Evolutionary conservation across 2,329 filamentous ascomycete genomes (phyloP), one percentile per base, ranked within the genome.

Genomic region (Nigrospora osmanthi): DNA sequence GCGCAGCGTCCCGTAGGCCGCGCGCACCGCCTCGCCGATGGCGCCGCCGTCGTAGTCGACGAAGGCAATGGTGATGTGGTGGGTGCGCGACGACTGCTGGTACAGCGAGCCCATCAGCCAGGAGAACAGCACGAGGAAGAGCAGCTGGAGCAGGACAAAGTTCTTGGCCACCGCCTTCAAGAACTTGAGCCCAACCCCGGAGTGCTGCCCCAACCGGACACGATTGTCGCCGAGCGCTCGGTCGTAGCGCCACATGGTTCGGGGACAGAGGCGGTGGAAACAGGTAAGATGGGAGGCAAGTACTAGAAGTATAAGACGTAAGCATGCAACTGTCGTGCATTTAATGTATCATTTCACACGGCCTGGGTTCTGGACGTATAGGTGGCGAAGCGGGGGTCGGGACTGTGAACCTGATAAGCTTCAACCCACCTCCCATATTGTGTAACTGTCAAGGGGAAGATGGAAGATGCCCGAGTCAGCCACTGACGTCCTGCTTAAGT

Each of bases 1-100:
- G 41, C 59, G 40, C 3, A 67, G 48, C 12, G 51, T 35, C 11
- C 55, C 31, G 35, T 66, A 67, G 1, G 64, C 64, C 3, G 43
- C 39, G 11, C 56, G 55, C 3, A 67, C 50, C 1, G 65, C 56
- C 14, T 50, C 35, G 1, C 64, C 64, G 23, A 69, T 56, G 1
- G 54, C 50, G 7, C 63, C 62, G 11, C 54, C 57, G 46, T 68
- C 66, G 42, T 66, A 67, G 49, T 68, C 65, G 36, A 68, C 60
- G 30, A 62, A 63, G 10, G 60, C 45, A 13, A 68, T 45, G 15
- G 58, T 57, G 17, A 68, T 48, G 37, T 63, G 60, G 46, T 67
- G 62, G 4, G 54, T 52, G 40, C 62, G 59, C 1, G 44, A 42
- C 2, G 30, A 49, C 39, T 63, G 56, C 19, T 64, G 58, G 49